Conservation (phyloP, 148 eudicot genomes). For the Chenopodium formosanum region DNA sequence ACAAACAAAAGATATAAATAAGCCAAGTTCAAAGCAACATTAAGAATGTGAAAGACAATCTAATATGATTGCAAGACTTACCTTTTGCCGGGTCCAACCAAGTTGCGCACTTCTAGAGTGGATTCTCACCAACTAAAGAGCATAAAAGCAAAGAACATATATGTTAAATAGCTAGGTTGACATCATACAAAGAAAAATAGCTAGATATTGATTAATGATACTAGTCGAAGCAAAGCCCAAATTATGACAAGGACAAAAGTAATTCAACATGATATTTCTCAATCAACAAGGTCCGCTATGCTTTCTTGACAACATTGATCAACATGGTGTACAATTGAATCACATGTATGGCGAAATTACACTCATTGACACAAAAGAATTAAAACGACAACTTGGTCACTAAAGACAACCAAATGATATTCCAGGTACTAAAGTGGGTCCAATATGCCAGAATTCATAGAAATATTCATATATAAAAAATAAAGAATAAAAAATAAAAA, state of each 20-base stretch:
- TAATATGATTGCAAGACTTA: slow-evolving; percentile 24
- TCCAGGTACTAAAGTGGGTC: too few relatives aligned
- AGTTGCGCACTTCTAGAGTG: slow-evolving; percentile 69
- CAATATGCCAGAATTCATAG: too few relatives aligned
- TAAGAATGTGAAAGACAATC: background rate
- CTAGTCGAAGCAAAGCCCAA: background rate
- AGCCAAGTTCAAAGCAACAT: background rate
- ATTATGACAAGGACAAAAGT: background rate
- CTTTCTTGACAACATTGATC: background rate
- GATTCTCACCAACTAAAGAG: slow-evolving; percentile 60
- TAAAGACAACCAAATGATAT: too few relatives aligned
- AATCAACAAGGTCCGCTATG: background rate
- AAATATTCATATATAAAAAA: too few relatives aligned
- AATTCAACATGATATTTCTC: background rate
- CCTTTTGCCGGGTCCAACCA: slow-evolving; percentile 95
- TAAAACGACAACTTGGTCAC: too few relatives aligned
- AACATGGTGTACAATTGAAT: background rate
- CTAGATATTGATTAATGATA: background rate
- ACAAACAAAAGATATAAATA: background rate
- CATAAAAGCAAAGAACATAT: slow-evolving; percentile 11
- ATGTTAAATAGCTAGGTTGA: background rate
- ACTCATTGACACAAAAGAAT: too few relatives aligned
- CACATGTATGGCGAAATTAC: too few relatives aligned
- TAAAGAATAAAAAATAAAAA: too few relatives aligned
- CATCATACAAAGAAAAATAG: background rate